Evolutionary conservation across 2,329 filamentous ascomycete species (phyloP).

Genomic region (Monosporascus sp.): DNA sequence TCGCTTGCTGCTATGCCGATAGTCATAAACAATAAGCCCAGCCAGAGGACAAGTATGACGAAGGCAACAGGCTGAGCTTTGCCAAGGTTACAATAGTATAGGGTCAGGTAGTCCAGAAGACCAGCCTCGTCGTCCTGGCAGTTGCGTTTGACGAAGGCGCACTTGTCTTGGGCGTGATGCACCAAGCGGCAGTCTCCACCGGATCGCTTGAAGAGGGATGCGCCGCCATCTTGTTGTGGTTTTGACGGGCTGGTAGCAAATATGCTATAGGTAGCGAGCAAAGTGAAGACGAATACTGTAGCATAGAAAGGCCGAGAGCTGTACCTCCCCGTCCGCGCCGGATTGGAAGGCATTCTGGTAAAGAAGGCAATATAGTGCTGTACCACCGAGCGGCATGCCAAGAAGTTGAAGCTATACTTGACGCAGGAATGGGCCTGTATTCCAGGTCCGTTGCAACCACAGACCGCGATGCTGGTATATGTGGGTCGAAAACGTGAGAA

Average conservation of each 20-base stretch:
- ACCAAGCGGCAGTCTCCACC: slow-evolving; percentile 68
- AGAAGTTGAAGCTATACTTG: not conserved
- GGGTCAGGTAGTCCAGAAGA: slow-evolving; percentile 76
- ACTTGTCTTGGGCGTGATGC: slow-evolving; percentile 72
- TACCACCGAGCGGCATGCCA: not conserved
- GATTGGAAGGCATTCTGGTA: slow-evolving; percentile 6
- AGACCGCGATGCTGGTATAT: no score
- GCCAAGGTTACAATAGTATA: slow-evolving; percentile 82
- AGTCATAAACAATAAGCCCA: slow-evolving; percentile 86
- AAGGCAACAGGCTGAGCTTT: slow-evolving; percentile 73
- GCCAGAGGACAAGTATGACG: slow-evolving; percentile 70
- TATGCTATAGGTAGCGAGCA: slow-evolving; percentile 42
- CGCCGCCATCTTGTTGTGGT: slow-evolving; percentile 12
- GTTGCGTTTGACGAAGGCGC: slow-evolving; percentile 75
- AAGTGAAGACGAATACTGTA: slow-evolving; percentile 40
- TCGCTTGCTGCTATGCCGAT: slow-evolving; percentile 97
- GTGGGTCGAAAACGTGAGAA: no score
- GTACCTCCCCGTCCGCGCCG: slow-evolving; percentile 28
- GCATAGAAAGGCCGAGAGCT: slow-evolving; percentile 45
- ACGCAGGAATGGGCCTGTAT: no score
- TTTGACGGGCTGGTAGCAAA: slow-evolving; percentile 18
- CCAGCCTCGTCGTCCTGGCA: slow-evolving; percentile 88
- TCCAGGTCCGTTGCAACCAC: no score
- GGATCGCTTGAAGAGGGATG: slow-evolving; percentile 13
- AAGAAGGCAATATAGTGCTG: not conserved